phyloP scores from a whole-genome alignment of 2,329 filamentous ascomycete species.

The Beauveria scarabaeidicola region DNA sequence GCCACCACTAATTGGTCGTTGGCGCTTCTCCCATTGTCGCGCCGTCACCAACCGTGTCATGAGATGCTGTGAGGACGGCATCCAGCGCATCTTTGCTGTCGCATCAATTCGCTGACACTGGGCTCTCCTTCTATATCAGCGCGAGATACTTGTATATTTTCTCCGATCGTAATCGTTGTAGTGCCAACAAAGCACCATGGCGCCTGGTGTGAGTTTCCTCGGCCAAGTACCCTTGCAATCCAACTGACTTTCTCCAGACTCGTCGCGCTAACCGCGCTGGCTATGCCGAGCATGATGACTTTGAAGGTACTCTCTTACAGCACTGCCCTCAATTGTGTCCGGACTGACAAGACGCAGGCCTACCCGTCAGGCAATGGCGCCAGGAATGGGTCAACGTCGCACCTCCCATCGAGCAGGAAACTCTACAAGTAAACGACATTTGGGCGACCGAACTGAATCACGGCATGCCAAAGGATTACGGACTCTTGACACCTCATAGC shows the following conservation, averaged over 20 bases:
- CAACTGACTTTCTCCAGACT: conserved; percentile 30
- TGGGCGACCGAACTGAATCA: conserved; percentile 69
- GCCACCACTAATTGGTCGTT: neutral
- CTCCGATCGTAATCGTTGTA: neutral
- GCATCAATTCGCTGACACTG: conserved; percentile 2
- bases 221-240: neutral
- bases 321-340: neutral
- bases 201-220: conserved; percentile 8
- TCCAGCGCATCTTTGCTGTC: conserved; percentile 6
- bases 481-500: conserved; percentile 67
- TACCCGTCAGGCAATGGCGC: conserved; percentile 87
- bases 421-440: conserved; percentile 52
- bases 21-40: neutral
- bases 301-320: conserved; percentile 39
- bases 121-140: neutral
- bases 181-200: conserved; percentile 8
- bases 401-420: conserved; percentile 57
- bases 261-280: conserved; percentile 48
- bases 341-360: conserved; percentile 40
- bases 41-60: conserved; percentile 11
- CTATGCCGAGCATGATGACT: conserved; percentile 53
- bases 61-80: conserved; percentile 3
- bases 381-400: conserved; percentile 61
- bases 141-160: neutral
- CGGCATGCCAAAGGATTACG: conserved; percentile 78